These are phyloP conservation scores for Trichoderma oligosporum DNA, from an alignment of 2,329 filamentous ascomycete genomes.

Conservation along the genomic window DNA sequence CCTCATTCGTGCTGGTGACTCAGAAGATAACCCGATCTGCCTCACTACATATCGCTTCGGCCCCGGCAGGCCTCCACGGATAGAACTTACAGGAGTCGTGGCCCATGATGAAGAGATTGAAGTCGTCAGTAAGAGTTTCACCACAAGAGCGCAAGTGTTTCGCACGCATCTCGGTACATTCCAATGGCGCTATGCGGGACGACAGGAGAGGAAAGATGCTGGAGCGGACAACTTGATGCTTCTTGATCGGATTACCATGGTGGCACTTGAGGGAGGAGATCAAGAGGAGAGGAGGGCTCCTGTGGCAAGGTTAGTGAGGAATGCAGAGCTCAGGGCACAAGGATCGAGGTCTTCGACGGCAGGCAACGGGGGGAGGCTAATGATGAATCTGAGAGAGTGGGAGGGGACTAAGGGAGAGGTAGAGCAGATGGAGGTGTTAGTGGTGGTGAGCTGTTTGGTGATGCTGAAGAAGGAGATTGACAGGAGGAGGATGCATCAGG, in stretches of 20 bases:
- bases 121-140: constrained; percentile 36
- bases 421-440: constrained; percentile 45
- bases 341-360: constrained; percentile 39
- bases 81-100: constrained; percentile 31
- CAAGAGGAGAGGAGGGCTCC: constrained; percentile 30
- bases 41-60: constrained; percentile 56
- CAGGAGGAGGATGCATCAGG: constrained; percentile 50
- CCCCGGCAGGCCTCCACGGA: constrained; percentile 47
- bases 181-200: constrained; percentile 53
- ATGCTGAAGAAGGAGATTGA: constrained; percentile 67
- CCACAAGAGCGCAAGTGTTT: constrained; percentile 47
- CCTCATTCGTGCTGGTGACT: constrained; percentile 43
- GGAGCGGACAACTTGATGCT: constrained; percentile 45
- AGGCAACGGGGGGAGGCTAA: constrained; percentile 49
- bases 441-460: constrained; percentile 53
- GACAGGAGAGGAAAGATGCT: constrained; percentile 43
- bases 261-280: constrained; percentile 30
- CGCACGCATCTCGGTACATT: constrained; percentile 48
- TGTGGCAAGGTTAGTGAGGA: constrained; percentile 45
- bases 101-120: constrained; percentile 28
- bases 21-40: constrained; percentile 38
- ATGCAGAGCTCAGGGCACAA: constrained; percentile 36
- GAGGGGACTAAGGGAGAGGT: constrained; percentile 32
- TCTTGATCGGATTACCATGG: constrained; percentile 44
- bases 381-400: constrained; percentile 41